Evolutionary conservation across 2,329 filamentous ascomycete species (phyloP).

Genomic region (Bipolaris gigantea): DNA sequence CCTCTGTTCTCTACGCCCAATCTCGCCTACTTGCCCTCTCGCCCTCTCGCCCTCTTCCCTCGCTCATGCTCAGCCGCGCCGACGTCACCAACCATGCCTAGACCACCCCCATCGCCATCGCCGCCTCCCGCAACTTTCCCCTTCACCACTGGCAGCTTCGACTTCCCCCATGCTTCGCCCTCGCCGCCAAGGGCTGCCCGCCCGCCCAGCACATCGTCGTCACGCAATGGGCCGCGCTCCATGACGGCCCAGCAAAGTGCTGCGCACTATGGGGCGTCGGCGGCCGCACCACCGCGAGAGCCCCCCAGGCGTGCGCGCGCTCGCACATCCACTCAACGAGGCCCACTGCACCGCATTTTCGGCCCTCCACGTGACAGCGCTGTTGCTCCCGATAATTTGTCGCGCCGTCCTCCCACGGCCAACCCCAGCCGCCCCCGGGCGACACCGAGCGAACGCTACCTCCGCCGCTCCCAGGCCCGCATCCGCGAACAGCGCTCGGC

Average conservation of each 20-base stretch:
- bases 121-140: conserved; percentile 33
- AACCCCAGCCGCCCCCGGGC: conserved; percentile 37
- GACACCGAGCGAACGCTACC: conserved; percentile 42
- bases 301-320: conserved; percentile 13
- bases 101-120: conserved; percentile 33
- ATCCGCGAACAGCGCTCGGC: conserved; percentile 30
- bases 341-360: conserved; percentile 24
- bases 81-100: conserved; percentile 35
- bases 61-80: conserved; percentile 1
- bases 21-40: not conserved
- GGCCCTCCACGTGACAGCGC: conserved; percentile 28
- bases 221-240: conserved; percentile 13
- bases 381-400: conserved; percentile 9
- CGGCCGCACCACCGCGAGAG: conserved; percentile 9
- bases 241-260: conserved; percentile 12
- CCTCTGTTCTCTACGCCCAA: not conserved
- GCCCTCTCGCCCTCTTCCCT: not conserved
- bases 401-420: conserved; percentile 22
- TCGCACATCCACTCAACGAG: conserved; percentile 16
- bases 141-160: conserved; percentile 48
- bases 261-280: conserved; percentile 11
- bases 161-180: conserved; percentile 49
- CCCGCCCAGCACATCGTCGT: not conserved
- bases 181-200: conserved; percentile 22
- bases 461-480: conserved; percentile 38